A percentile compares a stretch with the other conserved stretches of the same genome.
These are phyloP conservation scores for Stentor roeselii DNA, from an alignment of 73 alveolate species.

Conservation along the genomic window DNA sequence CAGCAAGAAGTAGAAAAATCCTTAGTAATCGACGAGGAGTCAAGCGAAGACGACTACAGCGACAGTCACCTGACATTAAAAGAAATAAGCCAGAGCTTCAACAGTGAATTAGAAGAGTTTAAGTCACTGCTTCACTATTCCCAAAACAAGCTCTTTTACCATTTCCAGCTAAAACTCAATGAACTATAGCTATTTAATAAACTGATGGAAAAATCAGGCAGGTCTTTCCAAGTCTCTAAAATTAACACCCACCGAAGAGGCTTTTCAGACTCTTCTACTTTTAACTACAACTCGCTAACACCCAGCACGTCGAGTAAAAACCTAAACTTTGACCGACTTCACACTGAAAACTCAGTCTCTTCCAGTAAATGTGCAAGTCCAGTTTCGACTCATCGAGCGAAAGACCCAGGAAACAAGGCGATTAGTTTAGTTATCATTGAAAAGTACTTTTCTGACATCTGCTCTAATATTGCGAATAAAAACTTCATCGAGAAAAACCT, in stretches of 20 bases:
- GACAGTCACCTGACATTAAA: too few relatives aligned
- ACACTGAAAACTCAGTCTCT: too few relatives aligned
- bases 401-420: slow-evolving; percentile 12
- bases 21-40: neutral
- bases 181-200: too few relatives aligned
- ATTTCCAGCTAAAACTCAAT: too few relatives aligned
- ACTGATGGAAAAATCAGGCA: too few relatives aligned
- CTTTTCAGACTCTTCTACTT: neutral
- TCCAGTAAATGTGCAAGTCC: too few relatives aligned
- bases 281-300: neutral
- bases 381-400: too few relatives aligned
- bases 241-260: neutral
- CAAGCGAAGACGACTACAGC: neutral
- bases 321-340: too few relatives aligned
- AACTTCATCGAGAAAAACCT: neutral
- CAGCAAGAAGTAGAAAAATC: neutral
- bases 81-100: too few relatives aligned
- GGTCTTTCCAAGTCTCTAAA: neutral
- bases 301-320: neutral
- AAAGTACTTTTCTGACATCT: slow-evolving; percentile 4
- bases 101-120: too few relatives aligned
- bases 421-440: neutral
- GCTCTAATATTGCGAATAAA: neutral
- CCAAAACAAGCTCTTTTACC: too few relatives aligned
- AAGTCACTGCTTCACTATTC: too few relatives aligned